phyloP scores from a whole-genome alignment of 2,329 filamentous ascomycete species.

The Boeremia lycopersici region DNA sequence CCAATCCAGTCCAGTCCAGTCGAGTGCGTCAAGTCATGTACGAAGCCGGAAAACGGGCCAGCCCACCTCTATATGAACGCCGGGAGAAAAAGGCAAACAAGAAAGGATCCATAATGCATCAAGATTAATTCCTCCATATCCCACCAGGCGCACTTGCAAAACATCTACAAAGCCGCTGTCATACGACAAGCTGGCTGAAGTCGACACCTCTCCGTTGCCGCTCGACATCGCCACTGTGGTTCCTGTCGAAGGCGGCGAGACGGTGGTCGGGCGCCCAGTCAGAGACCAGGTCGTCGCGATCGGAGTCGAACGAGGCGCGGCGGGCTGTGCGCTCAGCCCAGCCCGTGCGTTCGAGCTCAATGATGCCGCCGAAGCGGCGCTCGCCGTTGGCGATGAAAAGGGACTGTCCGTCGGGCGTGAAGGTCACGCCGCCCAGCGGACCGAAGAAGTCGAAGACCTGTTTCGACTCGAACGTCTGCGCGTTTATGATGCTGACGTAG shows the following conservation, averaged over 20 bases:
- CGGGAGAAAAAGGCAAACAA: not conserved
- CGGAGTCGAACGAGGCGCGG: constrained; percentile 6
- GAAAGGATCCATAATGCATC: constrained; percentile 1
- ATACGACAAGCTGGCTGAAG: constrained; percentile 35
- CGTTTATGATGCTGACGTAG: constrained; percentile 73
- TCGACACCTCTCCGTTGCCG: constrained; percentile 33
- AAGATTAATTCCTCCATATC: constrained; percentile 5
- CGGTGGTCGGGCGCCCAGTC: constrained; percentile 36
- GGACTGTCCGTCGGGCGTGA: constrained; percentile 70
- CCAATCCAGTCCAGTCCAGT: not conserved
- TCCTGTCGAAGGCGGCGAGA: constrained; percentile 20
- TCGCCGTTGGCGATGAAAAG: constrained; percentile 74
- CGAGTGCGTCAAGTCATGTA: constrained; percentile 1
- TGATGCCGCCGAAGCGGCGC: constrained; percentile 67
- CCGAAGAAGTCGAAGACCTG: constrained; percentile 78
- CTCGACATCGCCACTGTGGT: constrained; percentile 20
- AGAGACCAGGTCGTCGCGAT: constrained; percentile 17
- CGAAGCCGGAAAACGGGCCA: not conserved
- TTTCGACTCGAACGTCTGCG: constrained; percentile 65
- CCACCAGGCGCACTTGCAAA: not conserved
- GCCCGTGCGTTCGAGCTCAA: constrained; percentile 62
- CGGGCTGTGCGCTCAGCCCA: constrained; percentile 30
- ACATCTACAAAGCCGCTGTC: constrained; percentile 39
- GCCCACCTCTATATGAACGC: too few relatives aligned
- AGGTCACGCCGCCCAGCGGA: constrained; percentile 71